A percentile compares a stretch with the other conserved stretches of the same genome.
Conservation (phyloP, 768 basidiomycete genomes). For the Grammothele lineata region DNA sequence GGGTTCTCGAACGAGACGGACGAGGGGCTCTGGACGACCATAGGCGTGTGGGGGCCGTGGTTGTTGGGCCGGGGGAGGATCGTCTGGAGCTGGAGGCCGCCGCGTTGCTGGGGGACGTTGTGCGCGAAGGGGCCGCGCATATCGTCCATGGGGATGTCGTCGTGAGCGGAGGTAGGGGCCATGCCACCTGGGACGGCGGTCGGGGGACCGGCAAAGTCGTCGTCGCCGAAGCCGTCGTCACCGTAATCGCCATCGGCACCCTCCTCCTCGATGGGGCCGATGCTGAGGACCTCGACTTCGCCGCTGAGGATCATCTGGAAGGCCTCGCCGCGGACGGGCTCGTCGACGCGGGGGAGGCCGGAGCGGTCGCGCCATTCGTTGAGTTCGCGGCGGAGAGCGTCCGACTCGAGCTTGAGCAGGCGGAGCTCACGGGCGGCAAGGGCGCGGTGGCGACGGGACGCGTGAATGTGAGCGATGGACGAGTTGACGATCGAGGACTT, state of each 20-base stretch:
- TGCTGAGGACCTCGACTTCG: conserved; percentile 60
- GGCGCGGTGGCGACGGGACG: conserved; percentile 75
- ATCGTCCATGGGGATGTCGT: conserved; percentile 21
- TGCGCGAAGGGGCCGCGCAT: conserved; percentile 32
- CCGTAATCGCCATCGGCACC: conserved; percentile 51
- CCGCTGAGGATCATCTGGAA: conserved; percentile 68
- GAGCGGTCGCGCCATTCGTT: conserved; percentile 90
- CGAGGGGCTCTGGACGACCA: conserved; percentile 41
- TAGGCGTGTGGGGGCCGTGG: conserved; percentile 31
- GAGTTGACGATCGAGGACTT: conserved; percentile 98
- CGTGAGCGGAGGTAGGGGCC: conserved; percentile 18
- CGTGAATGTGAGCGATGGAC: conserved; percentile 84
- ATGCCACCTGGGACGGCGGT: too few species aligned
- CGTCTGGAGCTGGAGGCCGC: conserved; percentile 29
- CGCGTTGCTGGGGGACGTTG: conserved; percentile 20
- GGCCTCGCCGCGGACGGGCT: conserved; percentile 66
- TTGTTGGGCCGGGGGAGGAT: conserved; percentile 26
- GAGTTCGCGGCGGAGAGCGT: conserved; percentile 84
- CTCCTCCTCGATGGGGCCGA: conserved; percentile 47
- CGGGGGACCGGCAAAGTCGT: conserved; percentile 30
- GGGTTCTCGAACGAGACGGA: conserved; percentile 51
- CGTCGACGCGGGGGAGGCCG: conserved; percentile 66
- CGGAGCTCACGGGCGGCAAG: conserved; percentile 83
- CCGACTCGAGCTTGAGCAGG: conserved; percentile 72
- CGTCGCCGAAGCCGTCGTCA: conserved; percentile 39